These are phyloP conservation scores for Phalaenopsis equestris DNA, from an alignment of 106 monocot genomes.

Conservation along the genomic window DNA sequence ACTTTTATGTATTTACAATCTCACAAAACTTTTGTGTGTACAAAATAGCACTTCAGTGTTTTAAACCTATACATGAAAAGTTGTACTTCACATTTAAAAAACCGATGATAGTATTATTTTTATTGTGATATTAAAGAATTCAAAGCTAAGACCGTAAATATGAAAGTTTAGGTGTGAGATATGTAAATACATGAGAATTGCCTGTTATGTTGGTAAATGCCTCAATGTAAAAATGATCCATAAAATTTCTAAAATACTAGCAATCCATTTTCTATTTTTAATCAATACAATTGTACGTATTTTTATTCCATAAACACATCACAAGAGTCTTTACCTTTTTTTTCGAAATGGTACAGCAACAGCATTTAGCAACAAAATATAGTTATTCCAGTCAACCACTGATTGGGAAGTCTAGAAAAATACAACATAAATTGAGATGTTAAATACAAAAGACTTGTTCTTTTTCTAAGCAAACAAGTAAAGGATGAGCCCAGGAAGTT, in stretches of 20 bases:
- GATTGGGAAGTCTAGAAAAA: neutral
- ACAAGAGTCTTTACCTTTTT: neutral
- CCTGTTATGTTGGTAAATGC: too few relatives aligned
- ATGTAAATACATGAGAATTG: too few relatives aligned
- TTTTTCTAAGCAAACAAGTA: neutral
- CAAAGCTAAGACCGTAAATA: too few relatives aligned
- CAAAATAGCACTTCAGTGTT: too few relatives aligned
- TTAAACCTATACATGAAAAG: too few relatives aligned
- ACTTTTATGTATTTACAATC: too few relatives aligned
- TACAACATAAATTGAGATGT: neutral
- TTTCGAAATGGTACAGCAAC: neutral
- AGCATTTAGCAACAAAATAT: neutral
- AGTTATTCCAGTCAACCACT: neutral
- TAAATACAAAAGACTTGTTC: neutral
- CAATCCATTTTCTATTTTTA: neutral
- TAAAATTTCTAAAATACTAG: neutral
- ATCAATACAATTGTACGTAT: neutral
- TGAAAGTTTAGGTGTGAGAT: too few relatives aligned
- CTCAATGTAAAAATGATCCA: neutral
- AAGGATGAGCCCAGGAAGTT: neutral
- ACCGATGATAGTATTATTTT: too few relatives aligned
- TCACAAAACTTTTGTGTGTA: too few relatives aligned
- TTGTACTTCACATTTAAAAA: too few relatives aligned
- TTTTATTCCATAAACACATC: neutral
- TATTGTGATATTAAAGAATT: too few relatives aligned